Base-by-base conservation (phyloP, 345 rosid genomes). In the Camelina laxa region DNA sequence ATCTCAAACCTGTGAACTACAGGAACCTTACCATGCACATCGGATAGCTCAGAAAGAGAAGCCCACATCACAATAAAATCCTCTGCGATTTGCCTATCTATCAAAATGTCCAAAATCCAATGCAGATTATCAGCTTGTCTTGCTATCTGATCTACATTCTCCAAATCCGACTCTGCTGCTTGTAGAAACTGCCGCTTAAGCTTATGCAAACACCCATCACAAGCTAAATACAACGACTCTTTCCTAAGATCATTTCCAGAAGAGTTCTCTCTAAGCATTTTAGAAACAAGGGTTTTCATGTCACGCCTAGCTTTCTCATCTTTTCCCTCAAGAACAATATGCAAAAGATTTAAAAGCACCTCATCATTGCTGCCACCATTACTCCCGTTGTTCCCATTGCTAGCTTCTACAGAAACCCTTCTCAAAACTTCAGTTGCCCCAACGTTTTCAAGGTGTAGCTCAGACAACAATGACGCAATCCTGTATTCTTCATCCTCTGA, bases 301-400 rank as follows among this genome's bases (percentile, higher is more conserved):
- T 96, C 94, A n/a, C 98, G 97, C 79, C 96, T 86, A 0, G 99
- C 98, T 79, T 91, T 96, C 86, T 92, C 98, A 30, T 96, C 97
- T 84, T 89, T 92, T 4, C 98, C 99, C 75, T 96, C 94, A 7
- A 92, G 97, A 77, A 96, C 99, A 61, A 92, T 94, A 31, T 85
- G 88, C 64, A 96, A 62, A 60, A 96, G 96, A 84, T 91, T 92
- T 31, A 92, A 76, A 76, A 96, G 88, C 76, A 96, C 97, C 74
- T 85, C 92, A 71, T 85, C 88, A 13, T 72, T 80, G 55, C 78
- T 77, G 5, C 80, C 78, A 31, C 79, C 89, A 19, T 82, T 88
- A 35, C 80, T 75, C 71, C 91, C 92, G 63, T 63, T 77, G 20
- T 75, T 60, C 33, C 74, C 80, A 41, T 67, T 66, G 51, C 70